A percentile compares a stretch with the other conserved stretches of the same genome.
Evolutionary conservation across 2,329 filamentous ascomycete genomes (phyloP).

Genomic region (Nothophoma quercina): DNA sequence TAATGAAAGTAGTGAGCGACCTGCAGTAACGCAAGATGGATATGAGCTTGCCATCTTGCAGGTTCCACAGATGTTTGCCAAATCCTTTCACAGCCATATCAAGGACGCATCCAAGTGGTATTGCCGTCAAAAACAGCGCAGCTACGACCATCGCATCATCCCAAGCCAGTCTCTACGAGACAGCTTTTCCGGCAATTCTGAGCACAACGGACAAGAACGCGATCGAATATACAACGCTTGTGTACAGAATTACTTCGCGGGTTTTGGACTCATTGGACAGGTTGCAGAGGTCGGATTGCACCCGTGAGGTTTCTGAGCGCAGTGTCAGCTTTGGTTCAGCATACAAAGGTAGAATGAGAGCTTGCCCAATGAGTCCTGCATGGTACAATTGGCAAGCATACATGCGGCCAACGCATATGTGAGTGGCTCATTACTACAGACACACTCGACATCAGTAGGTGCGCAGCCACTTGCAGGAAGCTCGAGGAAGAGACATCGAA

Average conservation of each 20-base stretch:
- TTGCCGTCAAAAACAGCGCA: conserved; percentile 10
- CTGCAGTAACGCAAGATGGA: conserved; percentile 26
- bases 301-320: conserved; percentile 18
- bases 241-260: conserved; percentile 21
- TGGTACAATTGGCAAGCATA: conserved; percentile 38
- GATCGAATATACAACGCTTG: conserved; percentile 22
- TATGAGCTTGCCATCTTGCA: conserved; percentile 23
- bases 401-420: conserved; percentile 24
- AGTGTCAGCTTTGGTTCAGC: not conserved
- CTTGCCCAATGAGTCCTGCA: conserved; percentile 31
- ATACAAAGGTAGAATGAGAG: not conserved
- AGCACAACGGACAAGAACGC: conserved; percentile 21
- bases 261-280: conserved; percentile 29
- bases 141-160: conserved; percentile 24
- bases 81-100: conserved; percentile 31
- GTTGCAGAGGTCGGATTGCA: conserved; percentile 31
- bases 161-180: conserved; percentile 21
- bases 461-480: conserved; percentile 25
- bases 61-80: conserved; percentile 36
- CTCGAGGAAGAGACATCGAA: conserved; percentile 20
- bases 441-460: conserved; percentile 24
- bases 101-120: conserved; percentile 26
- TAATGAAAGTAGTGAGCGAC: not conserved
- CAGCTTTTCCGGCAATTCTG: conserved; percentile 19
- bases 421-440: conserved; percentile 23